Base-by-base conservation (phyloP, 2,329 filamentous ascomycete genomes). In the Alternaria ethzedia region DNA sequence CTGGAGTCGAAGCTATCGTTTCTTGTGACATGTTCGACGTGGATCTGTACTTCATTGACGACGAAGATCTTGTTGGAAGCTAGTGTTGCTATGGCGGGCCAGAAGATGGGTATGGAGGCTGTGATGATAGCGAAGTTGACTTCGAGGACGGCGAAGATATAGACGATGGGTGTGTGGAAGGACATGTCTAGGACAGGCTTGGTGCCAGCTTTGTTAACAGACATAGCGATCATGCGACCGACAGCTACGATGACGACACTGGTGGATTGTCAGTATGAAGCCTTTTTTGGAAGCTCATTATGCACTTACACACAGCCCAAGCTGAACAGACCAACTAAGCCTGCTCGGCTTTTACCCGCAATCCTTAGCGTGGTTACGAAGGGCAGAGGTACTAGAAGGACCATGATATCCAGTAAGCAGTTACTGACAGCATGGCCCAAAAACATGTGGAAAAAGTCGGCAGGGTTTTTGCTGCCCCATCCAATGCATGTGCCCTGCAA, bases 61-160 rank as follows among this genome's bases (percentile, higher is more conserved):
- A 80, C 78, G 44, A 79, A 76, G 64, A 80, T 81, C 32, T 75
- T 77, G 67, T 78, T 77, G 36, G 66, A 52, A 6, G 76, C 69
- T 15, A 80, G 52, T 15, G 68, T 72, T 17, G 63, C 65, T 55
- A 81, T 75, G 36, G 74, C 63, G 12, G 79, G 79, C 78, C 78
- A 81, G 73, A 80, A 81, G 46, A 79, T 77, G 21, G 79, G 79
- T 30, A 80, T 76, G 0, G 74, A 78, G 17, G 78, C 79, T 45
- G 73, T 75, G 5, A 79, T 69, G 46, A 80, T 80, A 45, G 78
- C 78, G 46, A 80, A 70, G 65, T 79, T 75, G 68, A 80, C 69
- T 65, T 81, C 79, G 56, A 80, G 76, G 25, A 75, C 70, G 45
- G 75, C 78, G 62, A 79, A 75, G 28, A 80, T 70, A 67, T 72